Conservation (phyloP, 202 grass and related monocot species). For the Setaria italica region DNA sequence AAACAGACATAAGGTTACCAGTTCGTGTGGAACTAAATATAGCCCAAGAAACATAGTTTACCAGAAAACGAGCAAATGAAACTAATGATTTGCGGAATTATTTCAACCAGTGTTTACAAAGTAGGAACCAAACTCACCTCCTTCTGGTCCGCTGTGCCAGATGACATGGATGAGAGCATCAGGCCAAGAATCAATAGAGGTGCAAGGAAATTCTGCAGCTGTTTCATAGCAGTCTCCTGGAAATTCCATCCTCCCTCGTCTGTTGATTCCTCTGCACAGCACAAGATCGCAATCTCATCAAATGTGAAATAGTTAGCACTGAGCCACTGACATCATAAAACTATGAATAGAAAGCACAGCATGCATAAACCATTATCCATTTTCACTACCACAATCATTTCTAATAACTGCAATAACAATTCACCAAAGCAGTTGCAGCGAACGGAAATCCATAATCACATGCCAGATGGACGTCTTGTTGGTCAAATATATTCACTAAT, state of each 20-base stretch:
- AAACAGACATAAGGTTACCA: not conserved
- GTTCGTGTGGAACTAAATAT: not conserved
- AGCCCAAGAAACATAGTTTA: constrained; percentile 4
- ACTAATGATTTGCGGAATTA: not conserved
- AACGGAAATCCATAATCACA: not conserved
- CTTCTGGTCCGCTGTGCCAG: constrained; percentile 70
- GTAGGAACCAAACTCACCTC: constrained; percentile 64
- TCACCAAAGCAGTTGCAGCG: not conserved
- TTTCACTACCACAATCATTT: not conserved
- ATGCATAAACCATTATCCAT: not conserved
- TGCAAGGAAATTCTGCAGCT: constrained; percentile 72
- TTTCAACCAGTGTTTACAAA: not conserved
- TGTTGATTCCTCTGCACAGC: constrained; percentile 67
- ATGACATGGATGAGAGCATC: constrained; percentile 67
- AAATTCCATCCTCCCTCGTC: constrained; percentile 73
- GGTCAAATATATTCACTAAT: not conserved
- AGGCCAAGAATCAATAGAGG: constrained; percentile 78
- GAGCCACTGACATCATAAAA: not conserved
- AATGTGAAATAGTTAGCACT: not conserved
- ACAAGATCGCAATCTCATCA: constrained; percentile 17
- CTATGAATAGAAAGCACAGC: not conserved
- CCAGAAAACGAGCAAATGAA: not conserved
- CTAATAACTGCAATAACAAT: not conserved
- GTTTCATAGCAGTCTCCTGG: constrained; percentile 63
- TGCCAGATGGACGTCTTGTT: not conserved